Conservation (phyloP, 116 monocot species). For the Posidonia oceanica region DNA sequence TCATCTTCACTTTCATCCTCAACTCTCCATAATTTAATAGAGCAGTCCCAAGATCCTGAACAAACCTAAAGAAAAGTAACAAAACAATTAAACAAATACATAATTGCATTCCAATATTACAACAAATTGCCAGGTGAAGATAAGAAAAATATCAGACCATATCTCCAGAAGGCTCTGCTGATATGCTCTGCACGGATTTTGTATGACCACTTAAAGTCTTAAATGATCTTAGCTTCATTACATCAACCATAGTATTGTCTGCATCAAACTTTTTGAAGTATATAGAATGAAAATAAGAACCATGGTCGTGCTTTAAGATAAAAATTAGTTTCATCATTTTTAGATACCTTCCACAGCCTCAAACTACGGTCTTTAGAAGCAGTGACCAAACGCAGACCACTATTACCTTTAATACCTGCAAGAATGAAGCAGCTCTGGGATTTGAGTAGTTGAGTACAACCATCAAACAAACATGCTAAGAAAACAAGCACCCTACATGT, state of each 20-base stretch:
- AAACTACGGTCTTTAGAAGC: constrained; percentile 81
- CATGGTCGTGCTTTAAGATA: neutral
- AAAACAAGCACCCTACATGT: too few species aligned
- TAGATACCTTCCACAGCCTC: constrained; percentile 75
- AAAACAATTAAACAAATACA: neutral
- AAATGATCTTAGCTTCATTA: constrained; percentile 40
- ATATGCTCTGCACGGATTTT: constrained; percentile 58
- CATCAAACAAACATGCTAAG: too few species aligned
- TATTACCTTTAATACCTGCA: constrained; percentile 6
- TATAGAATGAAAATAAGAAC: constrained; percentile 11
- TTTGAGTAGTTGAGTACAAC: too few species aligned
- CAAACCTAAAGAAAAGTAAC: constrained; percentile 44
- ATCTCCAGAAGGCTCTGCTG: constrained; percentile 46
- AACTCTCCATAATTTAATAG: constrained; percentile 77
- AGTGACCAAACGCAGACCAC: constrained; percentile 44
- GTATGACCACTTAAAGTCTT: constrained; percentile 63
- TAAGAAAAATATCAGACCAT: constrained; percentile 39
- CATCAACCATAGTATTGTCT: constrained; percentile 23
- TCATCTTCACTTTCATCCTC: constrained; percentile 47
- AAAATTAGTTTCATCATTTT: neutral
- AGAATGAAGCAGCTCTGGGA: neutral
- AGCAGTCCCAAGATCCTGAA: constrained; percentile 94
- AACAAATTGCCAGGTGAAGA: neutral
- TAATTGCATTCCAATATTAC: neutral
- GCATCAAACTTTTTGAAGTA: constrained; percentile 32